Base-by-base conservation (phyloP, 225 moss, liverwort and hornwort species). In the Physcomitrium patens region DNA sequence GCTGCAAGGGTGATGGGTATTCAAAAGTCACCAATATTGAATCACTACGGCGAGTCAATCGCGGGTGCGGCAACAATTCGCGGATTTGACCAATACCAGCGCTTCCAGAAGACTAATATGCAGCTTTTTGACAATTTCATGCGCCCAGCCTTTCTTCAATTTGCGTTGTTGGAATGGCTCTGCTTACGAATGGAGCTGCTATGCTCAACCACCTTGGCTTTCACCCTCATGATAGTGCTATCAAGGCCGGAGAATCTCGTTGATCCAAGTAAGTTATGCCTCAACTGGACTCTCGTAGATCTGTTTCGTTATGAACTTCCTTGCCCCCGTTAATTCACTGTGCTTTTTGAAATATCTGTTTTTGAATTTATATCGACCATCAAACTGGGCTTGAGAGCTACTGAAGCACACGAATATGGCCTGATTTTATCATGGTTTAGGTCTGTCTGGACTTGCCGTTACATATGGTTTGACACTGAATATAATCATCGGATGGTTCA, bases 21-120 rank as follows among this genome's bases (percentile, higher is more conserved):
- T 65, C 78, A 89, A 73, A 86, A 89, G 69, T 84, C 94, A 56
- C 94, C 97, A 12, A 86, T 97, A 75, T 67, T 97, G 63, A 91
- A 97, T 80, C 97, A 97, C 77, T 97, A 94, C 18, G 76, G 86
- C 47, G 97, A 97, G 71, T 91, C 97, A 12, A 91, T 97, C 22
- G 85, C 89, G 65, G 97, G 97, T 76, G 94, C 93, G 79, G 93
- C 83, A n/a, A 97, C 97, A 11, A 91, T 97, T 49, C 89, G 97
- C 68, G 89, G 89, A 67, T 97, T 93, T 78, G 90, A 71, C 70
- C 97, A 93, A 76, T 75, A 77, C 15, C 70, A 85, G 43, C 90
- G 94, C 44, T 97, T 97, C 60, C 70, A 86, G 18, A 86, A 84
- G 64, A 90, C 87, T n/a, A 94, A 86, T 48, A 76, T 97, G 45